Percentiles rank a stretch among this genome's conserved stretches.
Conservation (phyloP, 2,329 filamentous ascomycete species). For the Cytospora piceicola region DNA sequence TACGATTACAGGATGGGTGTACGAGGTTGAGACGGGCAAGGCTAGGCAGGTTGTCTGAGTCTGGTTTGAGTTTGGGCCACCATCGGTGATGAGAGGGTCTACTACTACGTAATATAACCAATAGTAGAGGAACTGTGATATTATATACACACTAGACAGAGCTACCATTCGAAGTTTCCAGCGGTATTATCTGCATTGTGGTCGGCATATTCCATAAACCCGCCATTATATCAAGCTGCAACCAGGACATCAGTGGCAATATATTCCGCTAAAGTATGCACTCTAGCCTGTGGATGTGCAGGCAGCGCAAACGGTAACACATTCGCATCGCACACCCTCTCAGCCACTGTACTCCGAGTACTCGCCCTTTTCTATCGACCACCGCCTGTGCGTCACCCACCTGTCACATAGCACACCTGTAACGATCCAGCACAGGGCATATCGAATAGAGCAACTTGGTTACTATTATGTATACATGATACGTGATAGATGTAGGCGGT, state of each 20-base stretch:
- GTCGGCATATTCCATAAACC: too few relatives aligned
- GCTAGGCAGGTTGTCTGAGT: slow-evolving; percentile 21
- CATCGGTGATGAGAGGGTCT: neutral
- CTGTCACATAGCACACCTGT: slow-evolving; percentile 31
- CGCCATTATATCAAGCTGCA: neutral
- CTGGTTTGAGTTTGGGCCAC: neutral
- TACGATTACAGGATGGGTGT: slow-evolving; percentile 72
- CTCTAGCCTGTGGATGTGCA: slow-evolving; percentile 52
- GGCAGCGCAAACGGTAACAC: slow-evolving; percentile 52
- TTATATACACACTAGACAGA: too few relatives aligned
- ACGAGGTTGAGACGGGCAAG: slow-evolving; percentile 75
- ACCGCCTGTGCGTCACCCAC: slow-evolving; percentile 50
- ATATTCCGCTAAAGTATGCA: slow-evolving; percentile 54
- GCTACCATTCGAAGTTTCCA: too few relatives aligned
- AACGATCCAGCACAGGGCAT: too few relatives aligned
- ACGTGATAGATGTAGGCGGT: too few relatives aligned
- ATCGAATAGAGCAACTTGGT: too few relatives aligned
- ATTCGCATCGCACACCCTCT: slow-evolving; percentile 53
- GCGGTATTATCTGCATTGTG: too few relatives aligned
- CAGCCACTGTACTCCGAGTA: slow-evolving; percentile 51
- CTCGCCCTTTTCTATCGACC: too few relatives aligned
- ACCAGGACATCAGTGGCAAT: slow-evolving; percentile 10
- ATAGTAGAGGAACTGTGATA: neutral
- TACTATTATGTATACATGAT: too few relatives aligned
- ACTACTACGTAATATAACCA: neutral